phyloP scores from a whole-genome alignment of 2,329 filamentous ascomycete genomes.

The Colletotrichum orchidophilum region DNA sequence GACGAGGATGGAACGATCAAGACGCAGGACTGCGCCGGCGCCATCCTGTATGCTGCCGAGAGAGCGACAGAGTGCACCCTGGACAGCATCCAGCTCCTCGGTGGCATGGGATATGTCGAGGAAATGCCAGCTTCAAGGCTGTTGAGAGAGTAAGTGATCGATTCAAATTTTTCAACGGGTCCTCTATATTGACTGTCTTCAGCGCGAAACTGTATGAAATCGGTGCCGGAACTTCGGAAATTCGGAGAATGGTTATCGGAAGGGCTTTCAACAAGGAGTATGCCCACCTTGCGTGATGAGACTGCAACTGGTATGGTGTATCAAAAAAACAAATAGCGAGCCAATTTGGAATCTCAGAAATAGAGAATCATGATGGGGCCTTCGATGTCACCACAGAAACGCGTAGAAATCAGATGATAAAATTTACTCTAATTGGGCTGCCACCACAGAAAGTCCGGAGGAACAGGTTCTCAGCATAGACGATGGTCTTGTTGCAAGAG shows the following conservation, averaged over 20 bases:
- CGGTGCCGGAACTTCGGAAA: conserved; percentile 93
- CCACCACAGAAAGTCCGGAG: background rate
- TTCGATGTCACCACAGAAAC: background rate
- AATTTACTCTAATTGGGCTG: background rate
- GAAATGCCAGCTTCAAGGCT: conserved; percentile 92
- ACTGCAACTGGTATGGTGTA: background rate
- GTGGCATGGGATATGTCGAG: conserved; percentile 95
- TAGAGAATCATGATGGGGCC: background rate
- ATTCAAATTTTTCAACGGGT: background rate
- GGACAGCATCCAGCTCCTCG: conserved; percentile 91
- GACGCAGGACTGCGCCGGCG: conserved; percentile 93
- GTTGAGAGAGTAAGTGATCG: conserved; percentile 69
- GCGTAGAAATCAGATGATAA: background rate
- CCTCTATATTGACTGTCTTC: conserved; percentile 40
- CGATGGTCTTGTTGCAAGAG: background rate
- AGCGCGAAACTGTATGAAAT: conserved; percentile 90
- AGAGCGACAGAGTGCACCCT: conserved; percentile 86
- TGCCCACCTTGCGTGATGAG: conserved; percentile 44
- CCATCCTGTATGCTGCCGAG: conserved; percentile 93
- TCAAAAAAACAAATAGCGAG: background rate
- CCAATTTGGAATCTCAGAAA: background rate
- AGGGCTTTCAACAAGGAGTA: conserved; percentile 91
- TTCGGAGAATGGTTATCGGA: conserved; percentile 93
- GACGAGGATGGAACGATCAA: conserved; percentile 79
- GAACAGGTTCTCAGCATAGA: background rate